phyloP scores from a whole-genome alignment of 2,329 filamentous ascomycete genomes.

The Huntiella decipiens region DNA sequence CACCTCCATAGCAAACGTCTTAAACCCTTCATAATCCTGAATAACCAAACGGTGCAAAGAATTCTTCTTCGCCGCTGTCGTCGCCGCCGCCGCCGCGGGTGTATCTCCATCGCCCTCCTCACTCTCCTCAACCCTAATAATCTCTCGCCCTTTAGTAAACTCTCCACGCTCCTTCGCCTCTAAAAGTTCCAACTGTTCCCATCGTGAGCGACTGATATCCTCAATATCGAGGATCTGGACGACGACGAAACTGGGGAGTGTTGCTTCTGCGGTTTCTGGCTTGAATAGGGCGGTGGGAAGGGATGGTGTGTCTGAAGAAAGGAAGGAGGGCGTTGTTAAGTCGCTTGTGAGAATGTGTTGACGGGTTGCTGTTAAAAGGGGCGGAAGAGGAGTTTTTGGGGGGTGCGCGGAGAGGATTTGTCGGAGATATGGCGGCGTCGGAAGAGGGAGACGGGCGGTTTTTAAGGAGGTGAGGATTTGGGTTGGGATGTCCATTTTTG shows the following conservation, averaged over 20 bases:
- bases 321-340: constrained; percentile 40
- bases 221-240: constrained; percentile 77
- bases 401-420: constrained; percentile 36
- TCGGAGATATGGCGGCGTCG: constrained; percentile 41
- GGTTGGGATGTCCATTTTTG: constrained; percentile 18
- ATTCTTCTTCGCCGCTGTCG: constrained; percentile 15
- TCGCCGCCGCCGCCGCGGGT: constrained; percentile 11
- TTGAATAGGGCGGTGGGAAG: constrained; percentile 22
- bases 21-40: constrained; percentile 57
- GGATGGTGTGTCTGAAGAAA: constrained; percentile 21
- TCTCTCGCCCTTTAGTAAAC: constrained; percentile 55
- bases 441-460: constrained; percentile 32
- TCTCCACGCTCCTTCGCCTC: constrained; percentile 58
- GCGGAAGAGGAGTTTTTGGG: constrained; percentile 39
- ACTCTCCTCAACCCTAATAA: constrained; percentile 43
- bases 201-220: constrained; percentile 59
- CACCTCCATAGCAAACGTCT: constrained; percentile 56
- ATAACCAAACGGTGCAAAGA: constrained; percentile 65
- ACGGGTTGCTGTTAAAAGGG: constrained; percentile 59
- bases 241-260: constrained; percentile 41
- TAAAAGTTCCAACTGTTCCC: constrained; percentile 73
- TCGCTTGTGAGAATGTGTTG: constrained; percentile 65
- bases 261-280: constrained; percentile 32
- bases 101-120: constrained; percentile 15
- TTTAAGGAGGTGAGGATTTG: constrained; percentile 35